Evolutionary conservation across 1,284 basidiomycete genomes (phyloP), one percentile per base, ranked within the genome.

Genomic region (Austropuccinia psidii): DNA sequence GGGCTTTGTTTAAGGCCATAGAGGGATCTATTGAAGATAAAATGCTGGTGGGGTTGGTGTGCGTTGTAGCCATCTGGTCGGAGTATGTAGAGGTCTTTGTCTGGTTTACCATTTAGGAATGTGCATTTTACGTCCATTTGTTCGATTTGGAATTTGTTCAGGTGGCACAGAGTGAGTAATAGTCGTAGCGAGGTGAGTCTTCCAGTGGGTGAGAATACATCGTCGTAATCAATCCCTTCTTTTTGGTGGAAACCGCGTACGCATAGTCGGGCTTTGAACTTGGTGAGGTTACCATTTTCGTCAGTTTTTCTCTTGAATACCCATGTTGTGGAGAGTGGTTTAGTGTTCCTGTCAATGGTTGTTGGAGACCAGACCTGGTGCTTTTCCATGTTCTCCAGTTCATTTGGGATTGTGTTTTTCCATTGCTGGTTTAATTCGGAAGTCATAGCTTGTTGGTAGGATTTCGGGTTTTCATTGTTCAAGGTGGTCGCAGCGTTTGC

Each of bases 311-410:
- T 9, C 21, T 24, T 9, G 21, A 52, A 52, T 9, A 52, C 49
- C 49, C 49, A 52, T 15, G 49, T 52, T 9, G 49, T 52, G 21
- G 19, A 15, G 9, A 52, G 49, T 11, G 49, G 49, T 21, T 52
- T 52, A 79, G n/a, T 83, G 74, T 13, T n/a, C 76, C 35, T 15
- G 80, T 11, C 11, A 8, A n/a, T 5, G 8, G 21, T 11, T 58
- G 11, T 37, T 37, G 33, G 24, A 9, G 55, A 13, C 55, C 55
- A 58, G 9, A 58, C 55, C 3, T 24, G 3, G 3, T 15, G 33
- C 4, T n/a, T 3, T 4, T 33, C 31, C 55, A 58, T 58, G 13
- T 58, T 58, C 4, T 13, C 55, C 4, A 58, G 33, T 37, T 58
- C 55, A 58, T 7, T 37, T 19, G 13, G 8, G 27, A 58, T 58